phyloP scores from a whole-genome alignment of 345 rosid genomes.

The Clarkia xantiana region DNA sequence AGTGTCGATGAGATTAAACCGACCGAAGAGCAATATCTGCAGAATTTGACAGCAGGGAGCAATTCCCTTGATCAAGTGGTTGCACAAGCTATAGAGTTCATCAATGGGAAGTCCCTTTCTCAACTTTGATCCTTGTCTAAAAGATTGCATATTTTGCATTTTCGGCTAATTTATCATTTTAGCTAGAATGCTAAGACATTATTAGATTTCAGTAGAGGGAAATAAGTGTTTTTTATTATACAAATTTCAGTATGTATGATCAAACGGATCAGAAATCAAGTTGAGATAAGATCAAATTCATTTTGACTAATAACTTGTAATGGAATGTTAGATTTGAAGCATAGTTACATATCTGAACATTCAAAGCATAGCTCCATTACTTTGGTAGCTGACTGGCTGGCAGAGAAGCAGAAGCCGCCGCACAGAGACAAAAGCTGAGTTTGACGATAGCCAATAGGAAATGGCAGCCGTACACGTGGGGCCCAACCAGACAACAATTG shows the following conservation, averaged over 20 bases:
- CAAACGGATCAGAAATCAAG: too few species aligned
- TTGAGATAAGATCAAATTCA: too few species aligned
- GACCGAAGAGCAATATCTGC: slow-evolving; percentile 58
- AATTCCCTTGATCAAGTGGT: slow-evolving; percentile 46
- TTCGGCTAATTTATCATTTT: not conserved
- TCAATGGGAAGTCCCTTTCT: slow-evolving; percentile 49
- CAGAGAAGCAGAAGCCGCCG: not conserved
- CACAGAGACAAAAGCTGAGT: not conserved
- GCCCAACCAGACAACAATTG: too few species aligned
- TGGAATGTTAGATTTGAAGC: too few species aligned
- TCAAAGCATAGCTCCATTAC: too few species aligned
- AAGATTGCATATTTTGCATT: not conserved
- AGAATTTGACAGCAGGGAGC: slow-evolving; percentile 60
- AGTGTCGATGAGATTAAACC: slow-evolving; percentile 71
- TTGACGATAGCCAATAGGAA: not conserved
- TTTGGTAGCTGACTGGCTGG: not conserved
- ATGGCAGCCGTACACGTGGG: slow-evolving; percentile 5
- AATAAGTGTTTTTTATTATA: too few species aligned
- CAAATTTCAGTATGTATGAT: too few species aligned
- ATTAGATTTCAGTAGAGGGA: too few species aligned
- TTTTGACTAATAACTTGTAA: too few species aligned
- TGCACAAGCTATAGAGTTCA: slow-evolving; percentile 42
- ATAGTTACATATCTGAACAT: too few species aligned
- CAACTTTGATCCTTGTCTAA: slow-evolving; percentile 34
- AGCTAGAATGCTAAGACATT: not conserved